Evolutionary conservation across 73 alveolate genomes (phyloP), one percentile per base, ranked within the genome.

Genomic region (Uronychia setigera): DNA sequence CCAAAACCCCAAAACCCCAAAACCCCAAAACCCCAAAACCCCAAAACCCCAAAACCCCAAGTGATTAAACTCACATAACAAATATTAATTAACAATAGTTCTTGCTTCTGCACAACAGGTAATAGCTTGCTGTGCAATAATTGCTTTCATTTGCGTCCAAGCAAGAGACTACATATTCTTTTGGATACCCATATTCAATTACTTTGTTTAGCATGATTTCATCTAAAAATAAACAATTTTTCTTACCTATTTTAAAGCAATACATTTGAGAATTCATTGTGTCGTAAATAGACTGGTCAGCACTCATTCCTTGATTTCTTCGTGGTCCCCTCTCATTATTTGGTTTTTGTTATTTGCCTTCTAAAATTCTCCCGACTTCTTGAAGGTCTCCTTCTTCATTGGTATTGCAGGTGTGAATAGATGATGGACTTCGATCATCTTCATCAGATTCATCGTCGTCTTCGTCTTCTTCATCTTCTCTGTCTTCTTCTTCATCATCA

Each of bases 111-210:
- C 87, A 85, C 25, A 88, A 83, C n/a, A 88, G 83, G 60, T 83
- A 88, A 57, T 88, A 88, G 32, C 88, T 81, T 0, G 94, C 87
- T 0, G 90, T 81, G 77, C 91, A 83, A 58, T 88, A 88, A 58
- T 88, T 88, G n/a, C 83, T 82, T 79, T 88, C 91, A 58, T 88
- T 83, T 5, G 60, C 87, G 1, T 86, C 77, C 58, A 88, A 80
- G 26, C 82, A 74, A 5, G 28, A 26, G 0, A 75, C 33, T 9
- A 88, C 87, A 59, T 88, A 88, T 27, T 83, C 88, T 76, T 60
- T 57, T 32, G 90, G 90, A 58, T 60, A 88, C 32, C 94, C 94
- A 78, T 80, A 83, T 35, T 83, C 79, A 27, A 76, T 88, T 59
- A 88, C 67, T 11, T 46, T 46, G 5, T 46, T 19, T 19, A 46